phyloP scores from a whole-genome alignment of 768 basidiomycete species.

The Mrakia frigida region DNA sequence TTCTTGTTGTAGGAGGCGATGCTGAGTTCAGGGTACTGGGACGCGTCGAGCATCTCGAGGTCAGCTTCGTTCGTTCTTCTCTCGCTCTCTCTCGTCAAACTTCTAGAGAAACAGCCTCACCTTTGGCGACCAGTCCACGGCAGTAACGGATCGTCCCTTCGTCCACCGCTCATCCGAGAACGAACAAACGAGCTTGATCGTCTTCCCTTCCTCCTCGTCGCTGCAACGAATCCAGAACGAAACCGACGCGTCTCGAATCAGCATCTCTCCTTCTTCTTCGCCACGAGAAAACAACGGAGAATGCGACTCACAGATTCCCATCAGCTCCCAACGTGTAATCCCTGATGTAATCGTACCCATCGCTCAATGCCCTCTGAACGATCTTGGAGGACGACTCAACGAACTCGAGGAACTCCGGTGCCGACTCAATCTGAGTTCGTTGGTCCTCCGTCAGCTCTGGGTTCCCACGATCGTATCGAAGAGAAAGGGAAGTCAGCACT shows the following conservation, averaged over 20 bases:
- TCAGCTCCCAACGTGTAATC: conserved; percentile 92
- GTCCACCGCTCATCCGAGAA: conserved; percentile 88
- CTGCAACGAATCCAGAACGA: conserved; percentile 46
- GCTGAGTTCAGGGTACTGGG: conserved; percentile 87
- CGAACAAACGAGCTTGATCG: conserved; percentile 86
- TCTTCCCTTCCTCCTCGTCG: conserved; percentile 83
- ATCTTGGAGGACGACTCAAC: conserved; percentile 93
- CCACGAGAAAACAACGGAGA: not conserved
- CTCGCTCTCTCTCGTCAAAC: not conserved
- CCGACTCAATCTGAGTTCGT: conserved; percentile 69
- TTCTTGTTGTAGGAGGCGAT: conserved; percentile 98
- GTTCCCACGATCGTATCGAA: not conserved
- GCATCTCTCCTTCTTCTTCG: not conserved
- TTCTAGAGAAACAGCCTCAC: conserved; percentile 46
- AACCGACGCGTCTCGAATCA: not conserved
- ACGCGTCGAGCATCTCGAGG: not conserved
- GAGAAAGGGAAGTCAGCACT: not conserved
- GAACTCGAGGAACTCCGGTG: conserved; percentile 88
- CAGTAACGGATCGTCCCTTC: conserved; percentile 90
- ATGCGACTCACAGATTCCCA: conserved; percentile 61
- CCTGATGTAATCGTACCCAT: conserved; percentile 91
- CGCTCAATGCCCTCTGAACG: conserved; percentile 87
- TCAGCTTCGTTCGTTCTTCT: not conserved
- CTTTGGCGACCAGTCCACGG: conserved; percentile 96
- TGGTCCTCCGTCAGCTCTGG: conserved; percentile 87